Evolutionary conservation across 148 eudicot species (phyloP).

Genomic region (Fagopyrum tataricum): DNA sequence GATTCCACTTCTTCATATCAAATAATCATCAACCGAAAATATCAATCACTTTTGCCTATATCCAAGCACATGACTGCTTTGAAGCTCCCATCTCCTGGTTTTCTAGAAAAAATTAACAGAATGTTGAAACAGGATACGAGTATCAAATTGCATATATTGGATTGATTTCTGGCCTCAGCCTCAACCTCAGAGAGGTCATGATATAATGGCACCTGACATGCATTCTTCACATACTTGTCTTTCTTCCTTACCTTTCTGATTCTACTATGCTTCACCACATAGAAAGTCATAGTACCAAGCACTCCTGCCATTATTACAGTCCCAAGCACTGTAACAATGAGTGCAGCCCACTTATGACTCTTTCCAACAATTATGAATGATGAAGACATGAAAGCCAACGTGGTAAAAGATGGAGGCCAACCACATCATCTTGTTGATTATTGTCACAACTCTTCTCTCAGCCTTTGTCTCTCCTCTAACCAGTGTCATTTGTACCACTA

Average conservation of each 20-base stretch:
- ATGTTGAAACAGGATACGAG: background rate
- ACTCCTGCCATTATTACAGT: constrained; percentile 47
- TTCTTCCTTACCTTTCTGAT: constrained; percentile 44
- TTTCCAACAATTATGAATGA: constrained; percentile 57
- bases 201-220: constrained; percentile 12
- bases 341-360: constrained; percentile 45
- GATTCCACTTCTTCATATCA: background rate
- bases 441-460: constrained; percentile 55
- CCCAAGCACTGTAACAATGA: constrained; percentile 41
- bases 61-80: background rate
- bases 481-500: constrained; percentile 63
- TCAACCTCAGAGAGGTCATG: constrained; percentile 44
- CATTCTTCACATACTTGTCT: constrained; percentile 31
- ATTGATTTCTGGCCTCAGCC: constrained; percentile 26
- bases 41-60: background rate
- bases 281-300: constrained; percentile 57
- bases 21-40: background rate
- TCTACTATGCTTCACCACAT: constrained; percentile 55
- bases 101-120: background rate
- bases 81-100: background rate
- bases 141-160: constrained; percentile 59
- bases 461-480: constrained; percentile 68
- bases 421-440: constrained; percentile 83
- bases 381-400: constrained; percentile 56
- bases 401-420: constrained; percentile 63